Evolutionary conservation across 2,329 filamentous ascomycete genomes (phyloP).

Genomic region (Aspergillus fumigatiaffinis): DNA sequence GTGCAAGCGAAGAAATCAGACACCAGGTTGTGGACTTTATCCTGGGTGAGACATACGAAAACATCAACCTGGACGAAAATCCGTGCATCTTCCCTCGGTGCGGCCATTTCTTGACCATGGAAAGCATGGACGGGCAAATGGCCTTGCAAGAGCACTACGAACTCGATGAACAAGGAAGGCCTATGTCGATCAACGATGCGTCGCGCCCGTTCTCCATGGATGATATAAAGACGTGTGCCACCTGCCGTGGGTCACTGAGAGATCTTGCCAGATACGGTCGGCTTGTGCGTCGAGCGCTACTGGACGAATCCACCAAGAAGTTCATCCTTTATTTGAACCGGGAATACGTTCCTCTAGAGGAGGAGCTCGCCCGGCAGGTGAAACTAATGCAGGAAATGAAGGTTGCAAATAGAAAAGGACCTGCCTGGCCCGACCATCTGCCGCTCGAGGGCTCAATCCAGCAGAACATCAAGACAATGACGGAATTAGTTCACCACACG

Average conservation of each 20-base stretch:
- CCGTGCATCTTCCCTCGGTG: conserved; percentile 62
- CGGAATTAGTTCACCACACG: conserved; percentile 14
- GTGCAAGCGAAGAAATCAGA: conserved; percentile 43
- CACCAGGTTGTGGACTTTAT: conserved; percentile 55
- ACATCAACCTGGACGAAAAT: conserved; percentile 56
- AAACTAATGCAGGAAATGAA: conserved; percentile 21
- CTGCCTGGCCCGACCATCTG: conserved; percentile 1
- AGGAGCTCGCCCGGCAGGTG: conserved; percentile 25
- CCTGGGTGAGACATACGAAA: conserved; percentile 50
- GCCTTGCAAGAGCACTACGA: conserved; percentile 41
- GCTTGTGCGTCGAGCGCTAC: conserved; percentile 55
- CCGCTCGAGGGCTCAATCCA: conserved; percentile 12
- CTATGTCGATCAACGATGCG: conserved; percentile 20
- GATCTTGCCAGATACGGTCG: conserved; percentile 59
- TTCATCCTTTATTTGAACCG: conserved; percentile 55
- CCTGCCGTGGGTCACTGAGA: conserved; percentile 57
- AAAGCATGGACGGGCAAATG: conserved; percentile 60
- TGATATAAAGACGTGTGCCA: conserved; percentile 53
- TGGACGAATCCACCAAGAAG: conserved; percentile 63
- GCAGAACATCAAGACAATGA: conserved; percentile 23
- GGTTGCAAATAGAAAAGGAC: neutral
- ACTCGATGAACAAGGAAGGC: conserved; percentile 21
- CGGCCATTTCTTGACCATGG: conserved; percentile 59
- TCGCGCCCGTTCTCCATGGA: conserved; percentile 49
- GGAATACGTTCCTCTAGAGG: conserved; percentile 40